These are phyloP conservation scores for Piedraia hortae DNA, from an alignment of 2,329 filamentous ascomycete species.

Conservation along the genomic window DNA sequence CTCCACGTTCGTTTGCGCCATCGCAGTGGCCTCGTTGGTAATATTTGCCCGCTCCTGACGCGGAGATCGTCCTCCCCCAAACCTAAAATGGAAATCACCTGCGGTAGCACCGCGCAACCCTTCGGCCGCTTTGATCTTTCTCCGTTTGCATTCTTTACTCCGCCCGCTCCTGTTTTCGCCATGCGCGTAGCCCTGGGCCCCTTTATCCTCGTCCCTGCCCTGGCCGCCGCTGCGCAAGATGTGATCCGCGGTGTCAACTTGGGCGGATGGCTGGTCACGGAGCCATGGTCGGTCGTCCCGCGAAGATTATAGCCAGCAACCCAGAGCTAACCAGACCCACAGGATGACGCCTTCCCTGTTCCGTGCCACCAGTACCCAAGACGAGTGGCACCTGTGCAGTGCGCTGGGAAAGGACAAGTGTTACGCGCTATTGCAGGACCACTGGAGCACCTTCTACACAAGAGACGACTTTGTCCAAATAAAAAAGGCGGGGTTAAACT, in stretches of 20 bases:
- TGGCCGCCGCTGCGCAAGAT: too few relatives aligned
- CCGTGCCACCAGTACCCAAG: conserved; percentile 3
- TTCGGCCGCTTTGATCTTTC: too few relatives aligned
- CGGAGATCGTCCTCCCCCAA: too few relatives aligned
- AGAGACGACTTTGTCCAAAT: conserved; percentile 6
- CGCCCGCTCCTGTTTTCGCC: too few relatives aligned
- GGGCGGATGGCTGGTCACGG: conserved; percentile 6
- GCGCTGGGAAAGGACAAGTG: conserved; percentile 5
- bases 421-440: conserved; percentile 4
- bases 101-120: too few relatives aligned
- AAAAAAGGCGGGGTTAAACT: conserved; percentile 4
- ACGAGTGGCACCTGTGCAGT: conserved; percentile 8
- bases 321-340: conserved; percentile 1
- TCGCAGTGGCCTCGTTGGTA: too few relatives aligned
- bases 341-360: conserved; percentile 4
- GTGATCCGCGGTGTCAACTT: conserved; percentile 6
- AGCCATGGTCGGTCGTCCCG: conserved; percentile 4
- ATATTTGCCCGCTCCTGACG: too few relatives aligned
- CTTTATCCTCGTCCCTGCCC: too few relatives aligned
- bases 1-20: too few relatives aligned
- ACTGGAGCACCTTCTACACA: conserved; percentile 4
- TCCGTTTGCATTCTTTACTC: too few relatives aligned
- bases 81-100: too few relatives aligned
- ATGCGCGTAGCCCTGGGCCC: too few relatives aligned
- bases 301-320: background rate